A percentile compares a stretch with the other conserved stretches of the same genome.
These are phyloP conservation scores for Clonostachys chloroleuca DNA, from an alignment of 2,329 filamentous ascomycete species.

Conservation along the genomic window DNA sequence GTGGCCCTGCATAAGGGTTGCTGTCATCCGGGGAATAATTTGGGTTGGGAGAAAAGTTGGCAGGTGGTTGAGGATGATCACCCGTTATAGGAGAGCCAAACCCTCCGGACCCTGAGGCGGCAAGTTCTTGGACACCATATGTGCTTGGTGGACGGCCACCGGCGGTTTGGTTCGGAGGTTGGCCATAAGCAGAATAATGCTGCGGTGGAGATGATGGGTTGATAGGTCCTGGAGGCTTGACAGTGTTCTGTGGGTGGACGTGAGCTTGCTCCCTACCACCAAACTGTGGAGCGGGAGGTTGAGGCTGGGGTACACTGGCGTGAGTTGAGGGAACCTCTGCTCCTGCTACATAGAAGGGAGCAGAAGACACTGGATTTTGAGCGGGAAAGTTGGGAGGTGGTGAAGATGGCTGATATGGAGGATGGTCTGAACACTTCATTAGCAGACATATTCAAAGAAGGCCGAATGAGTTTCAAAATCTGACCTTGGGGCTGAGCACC, in stretches of 20 bases:
- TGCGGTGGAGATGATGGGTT: conserved; percentile 46
- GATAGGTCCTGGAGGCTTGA: conserved; percentile 43
- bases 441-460: not conserved
- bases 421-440: not conserved
- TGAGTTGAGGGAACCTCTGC: conserved; percentile 42
- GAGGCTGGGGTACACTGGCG: conserved; percentile 15
- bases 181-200: conserved; percentile 36
- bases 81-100: conserved; percentile 69
- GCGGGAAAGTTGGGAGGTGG: conserved; percentile 51
- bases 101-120: conserved; percentile 68
- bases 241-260: conserved; percentile 34
- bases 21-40: conserved; percentile 33
- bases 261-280: conserved; percentile 48
- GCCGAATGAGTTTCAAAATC: not conserved
- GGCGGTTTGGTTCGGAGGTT: conserved; percentile 23
- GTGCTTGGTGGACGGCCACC: conserved; percentile 60
- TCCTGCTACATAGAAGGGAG: conserved; percentile 64
- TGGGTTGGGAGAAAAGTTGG: conserved; percentile 41
- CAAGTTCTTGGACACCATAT: conserved; percentile 72
- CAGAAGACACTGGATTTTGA: conserved; percentile 32
- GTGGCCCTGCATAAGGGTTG: conserved; percentile 3
- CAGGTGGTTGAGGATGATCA: conserved; percentile 37
- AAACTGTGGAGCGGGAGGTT: conserved; percentile 33
- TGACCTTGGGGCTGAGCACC: not conserved
- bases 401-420: conserved; percentile 39